phyloP scores from a whole-genome alignment of 768 basidiomycete genomes.

The Favolaschia claudopus region DNA sequence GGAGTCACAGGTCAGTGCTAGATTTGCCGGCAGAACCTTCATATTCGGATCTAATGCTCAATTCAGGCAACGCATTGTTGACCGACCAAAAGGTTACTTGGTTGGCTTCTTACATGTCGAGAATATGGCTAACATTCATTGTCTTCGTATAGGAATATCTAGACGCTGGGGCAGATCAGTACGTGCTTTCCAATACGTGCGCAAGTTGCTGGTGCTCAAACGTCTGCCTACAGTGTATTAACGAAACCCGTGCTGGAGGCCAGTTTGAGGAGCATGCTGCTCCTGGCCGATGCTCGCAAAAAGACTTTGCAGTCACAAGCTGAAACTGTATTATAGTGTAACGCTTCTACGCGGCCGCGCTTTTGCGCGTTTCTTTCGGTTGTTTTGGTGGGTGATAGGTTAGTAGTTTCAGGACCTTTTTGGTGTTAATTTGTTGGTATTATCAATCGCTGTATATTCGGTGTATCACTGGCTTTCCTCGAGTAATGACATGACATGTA shows the following conservation, averaged over 20 bases:
- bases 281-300: constrained; percentile 31
- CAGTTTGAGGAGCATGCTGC: constrained; percentile 37
- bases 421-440: constrained; percentile 9
- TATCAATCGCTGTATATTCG: constrained; percentile 11
- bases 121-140: constrained; percentile 15
- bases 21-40: background rate
- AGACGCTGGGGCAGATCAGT: constrained; percentile 66
- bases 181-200: constrained; percentile 28
- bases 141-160: constrained; percentile 51
- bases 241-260: constrained; percentile 70
- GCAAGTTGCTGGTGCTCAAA: background rate
- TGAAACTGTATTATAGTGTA: constrained; percentile 1
- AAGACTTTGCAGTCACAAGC: background rate
- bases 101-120: background rate
- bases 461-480: too few species aligned
- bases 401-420: background rate
- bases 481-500: too few species aligned
- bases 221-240: constrained; percentile 50
- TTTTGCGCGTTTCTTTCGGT: too few species aligned
- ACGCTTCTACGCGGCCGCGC: background rate
- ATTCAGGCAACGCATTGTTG: constrained; percentile 48
- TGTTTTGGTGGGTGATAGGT: background rate
- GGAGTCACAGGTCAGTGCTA: constrained; percentile 59
- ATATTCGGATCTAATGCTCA: background rate
- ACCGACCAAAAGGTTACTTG: constrained; percentile 50